Base-by-base conservation (phyloP, 106 monocot species). In the Dioscorea zingiberensis region DNA sequence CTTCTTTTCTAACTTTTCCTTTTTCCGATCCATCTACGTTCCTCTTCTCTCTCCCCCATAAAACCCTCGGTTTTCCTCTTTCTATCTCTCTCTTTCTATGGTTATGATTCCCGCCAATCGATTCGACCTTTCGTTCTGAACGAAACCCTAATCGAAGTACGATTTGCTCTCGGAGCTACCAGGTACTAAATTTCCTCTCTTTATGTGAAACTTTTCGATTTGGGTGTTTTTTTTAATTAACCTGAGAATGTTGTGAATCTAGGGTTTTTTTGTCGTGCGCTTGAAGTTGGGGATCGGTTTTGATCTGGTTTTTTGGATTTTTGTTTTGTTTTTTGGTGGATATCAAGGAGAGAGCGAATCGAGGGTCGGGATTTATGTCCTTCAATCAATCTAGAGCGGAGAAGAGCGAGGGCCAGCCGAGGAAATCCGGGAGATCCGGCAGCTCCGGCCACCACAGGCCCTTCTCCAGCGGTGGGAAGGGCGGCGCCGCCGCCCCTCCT, bases 341-440 rank as follows among this genome's bases (percentile, higher is more conserved):
- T 60, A 60, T 3, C 47, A 18, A 66, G 44, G 53, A 63, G 27
- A 67, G 30, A 8, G 7, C 6, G 62, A n/a, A 62, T n/a, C 8
- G 62, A 21, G 62, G 30, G 44, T 62, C 16, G 3, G 79, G 69
- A 79, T 79, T 64, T 79, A 79, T 79, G 79, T 79, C 79, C 68
- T 54, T 64, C 67, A 68, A 74, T 74, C 79, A 79, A 64, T 54
- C 74, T 4, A 68, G 78, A 63, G 63, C 68, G 16, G 83, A 83
- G 21, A 83, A 78, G 77, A 80, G 65, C 59, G 84, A 84, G 45
- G 56, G 56, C 27, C 78, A 84, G 51, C 69, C 61, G 59, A 78
- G 80, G 51, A 86, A 69, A 73, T 44, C 82, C 62, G 74, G 75
- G 19, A 71, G 86, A 78, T 84, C 81, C 44, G 76, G 73, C 24